These are phyloP conservation scores for Schoenoplectus triqueter DNA, from an alignment of 202 grass and related monocot species.

Conservation along the genomic window DNA sequence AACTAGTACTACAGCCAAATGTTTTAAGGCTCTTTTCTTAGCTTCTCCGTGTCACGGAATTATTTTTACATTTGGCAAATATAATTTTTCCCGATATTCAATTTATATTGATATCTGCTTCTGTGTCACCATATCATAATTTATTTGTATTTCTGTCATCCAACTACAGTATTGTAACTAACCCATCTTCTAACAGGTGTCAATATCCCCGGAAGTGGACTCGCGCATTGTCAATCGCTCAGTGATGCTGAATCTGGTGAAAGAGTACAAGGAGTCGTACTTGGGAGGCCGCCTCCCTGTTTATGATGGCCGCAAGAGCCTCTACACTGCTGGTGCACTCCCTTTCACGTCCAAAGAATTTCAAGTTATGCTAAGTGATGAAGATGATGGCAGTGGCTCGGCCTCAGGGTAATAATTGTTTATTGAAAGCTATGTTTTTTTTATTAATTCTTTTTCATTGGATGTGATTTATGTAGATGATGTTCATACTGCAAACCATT, in stretches of 20 bases:
- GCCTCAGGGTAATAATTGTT: slow-evolving; percentile 36
- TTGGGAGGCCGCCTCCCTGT: slow-evolving; percentile 71
- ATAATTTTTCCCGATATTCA: not conserved
- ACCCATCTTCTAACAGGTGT: slow-evolving; percentile 50
- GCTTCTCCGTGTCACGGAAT: not conserved
- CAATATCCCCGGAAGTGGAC: slow-evolving; percentile 59
- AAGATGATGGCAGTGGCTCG: slow-evolving; percentile 62
- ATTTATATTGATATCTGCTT: not conserved
- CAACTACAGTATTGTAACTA: not conserved
- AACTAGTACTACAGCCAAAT: not conserved
- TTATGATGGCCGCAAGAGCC: slow-evolving; percentile 80
- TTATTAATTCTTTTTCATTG: slow-evolving; percentile 26
- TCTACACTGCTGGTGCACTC: slow-evolving; percentile 70
- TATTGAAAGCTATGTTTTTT: not conserved
- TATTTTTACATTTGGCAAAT: not conserved
- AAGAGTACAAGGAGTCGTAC: slow-evolving; percentile 50
- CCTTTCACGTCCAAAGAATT: slow-evolving; percentile 71
- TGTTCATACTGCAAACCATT: not conserved
- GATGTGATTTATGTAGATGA: not conserved
- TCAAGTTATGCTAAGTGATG: slow-evolving; percentile 56
- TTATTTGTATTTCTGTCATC: not conserved
- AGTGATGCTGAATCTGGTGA: slow-evolving; percentile 65
- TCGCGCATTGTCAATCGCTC: slow-evolving; percentile 59
- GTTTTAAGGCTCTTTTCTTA: not conserved
- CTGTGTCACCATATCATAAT: not conserved